These are phyloP conservation scores for Clathrus columnatus DNA, from an alignment of 768 basidiomycete genomes.

Conservation along the genomic window DNA sequence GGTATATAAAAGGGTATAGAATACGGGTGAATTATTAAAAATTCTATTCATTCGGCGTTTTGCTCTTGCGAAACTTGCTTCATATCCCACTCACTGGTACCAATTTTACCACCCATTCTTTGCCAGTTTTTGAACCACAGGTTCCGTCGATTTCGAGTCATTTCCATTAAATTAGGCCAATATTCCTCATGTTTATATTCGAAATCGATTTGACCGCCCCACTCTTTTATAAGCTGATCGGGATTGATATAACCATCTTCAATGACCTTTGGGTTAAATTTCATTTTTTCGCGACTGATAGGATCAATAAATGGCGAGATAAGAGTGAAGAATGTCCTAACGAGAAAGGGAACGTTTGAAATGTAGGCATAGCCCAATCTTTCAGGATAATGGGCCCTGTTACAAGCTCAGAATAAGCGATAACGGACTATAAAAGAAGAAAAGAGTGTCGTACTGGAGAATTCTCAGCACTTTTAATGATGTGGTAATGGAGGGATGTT, in stretches of 20 bases:
- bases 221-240: slow-evolving; percentile 64
- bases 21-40: no score
- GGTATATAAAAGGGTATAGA: no score
- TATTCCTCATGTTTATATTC: slow-evolving; percentile 68
- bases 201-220: slow-evolving; percentile 62
- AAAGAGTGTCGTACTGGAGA: slow-evolving; percentile 16
- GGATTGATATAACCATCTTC: slow-evolving; percentile 59
- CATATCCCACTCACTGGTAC: slow-evolving; percentile 73
- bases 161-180: slow-evolving; percentile 55
- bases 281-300: slow-evolving; percentile 63
- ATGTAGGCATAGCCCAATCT: slow-evolving; percentile 68
- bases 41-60: no score
- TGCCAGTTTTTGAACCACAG: slow-evolving; percentile 56
- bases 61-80: slow-evolving; percentile 28
- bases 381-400: slow-evolving; percentile 68
- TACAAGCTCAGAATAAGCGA: slow-evolving; percentile 60
- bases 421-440: slow-evolving; percentile 35
- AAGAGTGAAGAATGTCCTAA: slow-evolving; percentile 68
- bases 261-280: slow-evolving; percentile 63
- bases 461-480: slow-evolving; percentile 26
- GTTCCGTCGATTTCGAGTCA: slow-evolving; percentile 43
- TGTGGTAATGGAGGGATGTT: slow-evolving; percentile 37
- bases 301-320: slow-evolving; percentile 81
- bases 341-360: slow-evolving; percentile 71
- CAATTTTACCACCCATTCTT: slow-evolving; percentile 56